These are phyloP conservation scores for Ophiostoma triangulosporum DNA, from an alignment of 2,329 filamentous ascomycete species.

Conservation along the genomic window DNA sequence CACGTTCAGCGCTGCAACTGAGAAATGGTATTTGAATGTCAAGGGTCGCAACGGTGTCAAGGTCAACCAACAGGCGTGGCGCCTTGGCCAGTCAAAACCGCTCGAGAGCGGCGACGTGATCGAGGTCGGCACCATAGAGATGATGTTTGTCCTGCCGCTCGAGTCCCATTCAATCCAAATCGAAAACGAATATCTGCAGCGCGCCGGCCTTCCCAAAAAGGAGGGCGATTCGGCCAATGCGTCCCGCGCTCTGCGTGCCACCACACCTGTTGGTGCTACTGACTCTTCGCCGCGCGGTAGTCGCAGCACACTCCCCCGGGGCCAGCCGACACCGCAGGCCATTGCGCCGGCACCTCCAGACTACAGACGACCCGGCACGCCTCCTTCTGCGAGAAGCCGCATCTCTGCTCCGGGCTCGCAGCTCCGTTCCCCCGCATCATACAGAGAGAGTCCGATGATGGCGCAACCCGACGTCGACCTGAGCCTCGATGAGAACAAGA, in stretches of 20 bases:
- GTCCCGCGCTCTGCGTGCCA: slow-evolving; percentile 10
- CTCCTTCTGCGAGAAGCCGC: slow-evolving; percentile 33
- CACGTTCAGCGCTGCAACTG: slow-evolving; percentile 52
- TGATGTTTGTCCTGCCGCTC: slow-evolving; percentile 94
- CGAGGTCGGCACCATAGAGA: slow-evolving; percentile 84
- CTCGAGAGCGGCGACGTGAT: slow-evolving; percentile 82
- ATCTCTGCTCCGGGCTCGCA: slow-evolving; percentile 16
- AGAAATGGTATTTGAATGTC: slow-evolving; percentile 71
- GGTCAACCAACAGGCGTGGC: slow-evolving; percentile 60
- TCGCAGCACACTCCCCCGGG: slow-evolving; percentile 17
- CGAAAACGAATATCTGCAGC: slow-evolving; percentile 54
- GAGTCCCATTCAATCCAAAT: slow-evolving; percentile 54
- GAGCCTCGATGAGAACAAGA: slow-evolving; percentile 69
- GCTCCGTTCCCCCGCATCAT: slow-evolving; percentile 25
- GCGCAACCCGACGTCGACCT: slow-evolving; percentile 54
- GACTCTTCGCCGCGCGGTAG: slow-evolving; percentile 13
- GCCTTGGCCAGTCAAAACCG: slow-evolving; percentile 49
- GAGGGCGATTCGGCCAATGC: slow-evolving; percentile 14
- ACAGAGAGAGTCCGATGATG: slow-evolving; percentile 26
- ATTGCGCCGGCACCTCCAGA: slow-evolving; percentile 48
- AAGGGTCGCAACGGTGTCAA: slow-evolving; percentile 87
- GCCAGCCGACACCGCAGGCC: slow-evolving; percentile 29
- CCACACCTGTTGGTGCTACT: slow-evolving; percentile 13
- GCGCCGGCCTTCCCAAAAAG: slow-evolving; percentile 39
- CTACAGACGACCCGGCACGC: slow-evolving; percentile 47